Conservation (phyloP, 2,329 filamentous ascomycete genomes). For the Monosporascus sp. region DNA sequence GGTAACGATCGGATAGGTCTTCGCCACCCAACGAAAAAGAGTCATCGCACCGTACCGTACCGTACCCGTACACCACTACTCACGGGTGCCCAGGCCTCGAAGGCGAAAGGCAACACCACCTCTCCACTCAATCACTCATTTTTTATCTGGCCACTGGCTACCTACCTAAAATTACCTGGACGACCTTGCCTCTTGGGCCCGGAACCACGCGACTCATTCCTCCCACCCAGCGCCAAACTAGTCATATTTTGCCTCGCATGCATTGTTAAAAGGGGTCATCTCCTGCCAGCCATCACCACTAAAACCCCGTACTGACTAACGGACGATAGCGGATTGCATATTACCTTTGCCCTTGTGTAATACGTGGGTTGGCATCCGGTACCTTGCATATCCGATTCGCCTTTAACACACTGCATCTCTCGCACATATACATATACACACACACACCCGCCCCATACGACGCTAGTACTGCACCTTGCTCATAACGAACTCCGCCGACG, state of each 20-base stretch:
- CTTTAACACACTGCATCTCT: neutral
- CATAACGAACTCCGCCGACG: conserved; percentile 3
- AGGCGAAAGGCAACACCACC: conserved; percentile 1
- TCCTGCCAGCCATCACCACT: conserved; percentile 10
- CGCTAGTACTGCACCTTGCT: neutral
- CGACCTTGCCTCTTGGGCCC: conserved; percentile 16
- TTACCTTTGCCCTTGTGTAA: conserved; percentile 7
- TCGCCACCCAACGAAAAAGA: conserved; percentile 31
- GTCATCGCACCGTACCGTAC: conserved; percentile 21
- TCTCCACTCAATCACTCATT: conserved; percentile 3
- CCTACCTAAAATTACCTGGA: conserved; percentile 19
- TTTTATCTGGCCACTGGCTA: conserved; percentile 6
- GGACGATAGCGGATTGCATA: too few species aligned
- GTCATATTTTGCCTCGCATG: conserved; percentile 15
- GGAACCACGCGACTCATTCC: conserved; percentile 18
- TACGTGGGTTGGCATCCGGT: conserved; percentile 25
- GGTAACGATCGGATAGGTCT: conserved; percentile 25
- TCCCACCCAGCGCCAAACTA: conserved; percentile 13
- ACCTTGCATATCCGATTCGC: conserved; percentile 28
- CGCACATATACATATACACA: neutral
- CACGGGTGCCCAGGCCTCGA: neutral
- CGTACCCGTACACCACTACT: neutral
- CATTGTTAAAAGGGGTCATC: conserved; percentile 19
- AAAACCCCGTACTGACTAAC: conserved; percentile 14
- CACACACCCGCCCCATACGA: neutral